Base-by-base conservation (phyloP, 2,329 filamentous ascomycete genomes). In the Aspergillus amoenus region DNA sequence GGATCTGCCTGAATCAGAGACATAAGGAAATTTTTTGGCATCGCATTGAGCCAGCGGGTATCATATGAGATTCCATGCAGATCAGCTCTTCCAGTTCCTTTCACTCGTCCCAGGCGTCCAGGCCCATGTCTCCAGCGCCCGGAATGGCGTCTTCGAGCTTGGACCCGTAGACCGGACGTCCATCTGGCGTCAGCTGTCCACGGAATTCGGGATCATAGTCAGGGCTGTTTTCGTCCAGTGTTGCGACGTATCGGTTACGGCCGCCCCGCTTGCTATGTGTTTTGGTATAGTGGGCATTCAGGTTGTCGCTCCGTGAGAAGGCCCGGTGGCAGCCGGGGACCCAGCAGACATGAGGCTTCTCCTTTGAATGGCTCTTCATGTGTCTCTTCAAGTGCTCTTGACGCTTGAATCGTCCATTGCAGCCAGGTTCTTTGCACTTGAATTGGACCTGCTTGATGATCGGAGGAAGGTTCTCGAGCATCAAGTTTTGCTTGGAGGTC, bases 361-460 rank as follows among this genome's bases (percentile, higher is more conserved):
- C 73, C 57, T 76, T 73, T 32, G 76, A 77, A 55, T 80, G 78
- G 15, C 73, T 79, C 65, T 75, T 77, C 68, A 77, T 75, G 62
- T 82, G 79, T 11, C 79, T 68, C 67, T 80, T 79, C 17, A 81
- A 66, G 56, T 81, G 79, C 60, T 81, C 79, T 58, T 79, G 76
- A 47, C 79, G 67, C 68, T 79, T 78, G 65, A 82, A 82, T 5
- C 73, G 73, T 7, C 74, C 75, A 54, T 72, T 72, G 62, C 78
- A 80, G 7, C 74, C 76, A 2, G 72, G 70, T 46, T 75, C 71
- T 41, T 72, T 70, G 68, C 78, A 76, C 60, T 72, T 70, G 63
- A 77, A 74, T 34, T 74, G 72, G 2, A 79, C 70, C 66, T 75
- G 70, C 49, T 73, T 73, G 44, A 76, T 75, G 43, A 75, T 71